phyloP scores from a whole-genome alignment of 2,329 filamentous ascomycete genomes.

The Alternaria brassicae region DNA sequence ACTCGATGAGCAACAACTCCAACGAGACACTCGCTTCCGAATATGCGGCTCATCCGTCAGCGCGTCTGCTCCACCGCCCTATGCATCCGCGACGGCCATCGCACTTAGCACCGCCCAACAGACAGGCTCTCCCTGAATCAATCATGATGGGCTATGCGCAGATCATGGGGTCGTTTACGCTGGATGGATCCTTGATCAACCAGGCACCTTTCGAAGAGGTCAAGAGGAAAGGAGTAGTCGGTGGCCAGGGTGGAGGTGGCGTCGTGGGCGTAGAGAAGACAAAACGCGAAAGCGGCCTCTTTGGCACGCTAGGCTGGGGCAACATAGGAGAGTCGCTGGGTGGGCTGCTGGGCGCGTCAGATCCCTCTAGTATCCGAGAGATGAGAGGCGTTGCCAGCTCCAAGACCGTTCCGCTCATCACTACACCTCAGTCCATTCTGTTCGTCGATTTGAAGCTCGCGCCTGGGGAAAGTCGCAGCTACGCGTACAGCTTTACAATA shows the following conservation, averaged over 20 bases:
- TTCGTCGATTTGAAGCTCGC: constrained; percentile 91
- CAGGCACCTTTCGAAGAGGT: constrained; percentile 92
- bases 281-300: constrained; percentile 78
- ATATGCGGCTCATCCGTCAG: constrained; percentile 65
- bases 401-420: constrained; percentile 88
- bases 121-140: constrained; percentile 68
- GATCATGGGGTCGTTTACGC: constrained; percentile 85
- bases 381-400: constrained; percentile 89
- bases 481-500: constrained; percentile 84
- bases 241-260: constrained; percentile 80
- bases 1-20: constrained; percentile 92
- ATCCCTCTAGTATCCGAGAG: constrained; percentile 92
- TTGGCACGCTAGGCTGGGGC: constrained; percentile 86
- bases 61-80: constrained; percentile 55
- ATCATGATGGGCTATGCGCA: constrained; percentile 99
- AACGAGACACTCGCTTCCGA: constrained; percentile 92
- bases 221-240: constrained; percentile 90
- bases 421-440: constrained; percentile 91
- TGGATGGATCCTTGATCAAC: constrained; percentile 91
- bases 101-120: constrained; percentile 42
- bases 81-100: constrained; percentile 42
- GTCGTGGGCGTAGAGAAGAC: constrained; percentile 80
- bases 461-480: constrained; percentile 87
- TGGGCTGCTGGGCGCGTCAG: constrained; percentile 82
- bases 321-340: constrained; percentile 86